Evolutionary conservation across 108 stramenopile genomes (phyloP), one percentile per base, ranked within the genome.

Genomic region (Asterionellopsis glacialis): DNA sequence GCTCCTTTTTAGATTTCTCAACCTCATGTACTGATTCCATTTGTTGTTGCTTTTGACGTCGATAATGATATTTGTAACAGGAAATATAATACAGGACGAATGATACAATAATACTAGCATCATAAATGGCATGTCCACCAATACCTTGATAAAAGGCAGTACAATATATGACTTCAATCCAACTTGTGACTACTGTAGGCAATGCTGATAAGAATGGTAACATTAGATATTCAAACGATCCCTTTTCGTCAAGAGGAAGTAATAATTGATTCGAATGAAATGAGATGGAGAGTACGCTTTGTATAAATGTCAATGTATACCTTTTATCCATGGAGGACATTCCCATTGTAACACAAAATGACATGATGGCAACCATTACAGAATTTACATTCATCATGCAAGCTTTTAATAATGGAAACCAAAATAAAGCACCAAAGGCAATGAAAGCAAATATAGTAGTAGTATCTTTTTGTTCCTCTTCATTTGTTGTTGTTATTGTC

Each of bases 391-490:
- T 59, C 1, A 45, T 16, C 65, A 67, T 14, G 41, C 38, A 41
- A 16, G 50, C 59, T 44, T 59, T 59, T 40, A 67, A 57, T 25
- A 67, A 45, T 24, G 59, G 59, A 24, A 59, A 67, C 57, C 57
- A 67, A 25, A 67, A 67, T 9, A 47, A 0, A 43, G 21, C 41
- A 28, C 65, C 51, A n/a, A 59, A 59, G 3, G 3, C 45, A 18
- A 57, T 21, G 24, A 15, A 9, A 0, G 28, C 57, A 12, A 28
- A 13, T 40, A 11, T 18, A 5, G 12, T 28, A 11, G 23, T 18
- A 5, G 12, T 28, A 11, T 18, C 50, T 23, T 57, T 25, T n/a
- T 26, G 15, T 15, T 42, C 22, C 19, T 39, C n/a, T 6, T 24
- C 57, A 1, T 51, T 16, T 28, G 21, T 45, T 24, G 22, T 27